phyloP scores from a whole-genome alignment of 2,329 filamentous ascomycete species.

The Botrytis cinerea region DNA sequence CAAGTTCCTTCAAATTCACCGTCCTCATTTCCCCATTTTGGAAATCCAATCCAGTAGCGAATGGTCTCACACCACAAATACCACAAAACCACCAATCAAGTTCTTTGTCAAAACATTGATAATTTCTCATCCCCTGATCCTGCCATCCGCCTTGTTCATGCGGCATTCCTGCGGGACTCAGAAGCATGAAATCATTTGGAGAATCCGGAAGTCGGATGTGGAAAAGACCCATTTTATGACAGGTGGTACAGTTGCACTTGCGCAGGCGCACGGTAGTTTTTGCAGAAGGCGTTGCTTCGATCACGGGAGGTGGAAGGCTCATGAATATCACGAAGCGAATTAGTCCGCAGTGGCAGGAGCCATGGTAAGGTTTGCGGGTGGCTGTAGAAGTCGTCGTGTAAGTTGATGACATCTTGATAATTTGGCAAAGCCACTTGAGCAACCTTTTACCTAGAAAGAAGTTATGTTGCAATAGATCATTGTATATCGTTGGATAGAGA shows the following conservation, averaged over 20 bases:
- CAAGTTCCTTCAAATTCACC: constrained; percentile 26
- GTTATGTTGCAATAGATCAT: background rate
- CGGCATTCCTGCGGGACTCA: constrained; percentile 42
- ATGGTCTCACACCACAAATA: constrained; percentile 49
- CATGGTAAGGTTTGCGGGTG: constrained; percentile 39
- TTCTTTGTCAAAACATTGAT: constrained; percentile 41
- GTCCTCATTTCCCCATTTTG: constrained; percentile 41
- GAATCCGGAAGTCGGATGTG: constrained; percentile 47
- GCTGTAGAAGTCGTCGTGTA: constrained; percentile 1
- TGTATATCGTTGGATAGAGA: background rate
- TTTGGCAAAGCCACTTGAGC: background rate
- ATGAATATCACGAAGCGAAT: constrained; percentile 49
- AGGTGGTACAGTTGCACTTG: constrained; percentile 52
- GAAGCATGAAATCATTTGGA: constrained; percentile 49
- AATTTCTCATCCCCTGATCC: constrained; percentile 47
- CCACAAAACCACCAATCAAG: constrained; percentile 51
- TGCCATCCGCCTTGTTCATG: constrained; percentile 40
- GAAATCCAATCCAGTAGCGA: constrained; percentile 41
- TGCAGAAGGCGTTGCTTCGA: constrained; percentile 28
- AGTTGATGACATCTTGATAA: constrained; percentile 1
- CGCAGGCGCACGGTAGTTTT: constrained; percentile 33
- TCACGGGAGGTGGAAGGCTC: constrained; percentile 44
- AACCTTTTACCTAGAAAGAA: background rate
- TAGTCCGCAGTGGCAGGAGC: constrained; percentile 52
- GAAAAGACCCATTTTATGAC: constrained; percentile 51